These are phyloP conservation scores for Paramecium biaurelia DNA, from an alignment of 73 alveolate species.

Conservation along the genomic window DNA sequence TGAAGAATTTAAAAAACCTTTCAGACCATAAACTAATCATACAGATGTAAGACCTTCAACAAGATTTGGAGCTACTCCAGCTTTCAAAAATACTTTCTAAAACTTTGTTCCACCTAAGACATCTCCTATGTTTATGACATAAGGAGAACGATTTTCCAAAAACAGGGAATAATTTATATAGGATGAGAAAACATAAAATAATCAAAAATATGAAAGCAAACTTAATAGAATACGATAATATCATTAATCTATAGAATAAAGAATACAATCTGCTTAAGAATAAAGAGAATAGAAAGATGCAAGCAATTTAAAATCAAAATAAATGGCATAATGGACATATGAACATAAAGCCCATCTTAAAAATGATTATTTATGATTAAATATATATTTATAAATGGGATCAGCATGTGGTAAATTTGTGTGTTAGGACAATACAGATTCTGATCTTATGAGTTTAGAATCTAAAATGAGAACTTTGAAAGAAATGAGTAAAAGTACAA, in stretches of 20 bases:
- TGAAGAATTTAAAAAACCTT: constrained; percentile 49
- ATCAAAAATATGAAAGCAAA: neutral
- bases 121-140: constrained; percentile 47
- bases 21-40: constrained; percentile 53
- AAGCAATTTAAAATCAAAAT: constrained; percentile 52
- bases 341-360: constrained; percentile 58
- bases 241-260: constrained; percentile 2
- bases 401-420: neutral
- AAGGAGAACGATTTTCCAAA: constrained; percentile 34
- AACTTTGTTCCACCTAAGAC: constrained; percentile 45
- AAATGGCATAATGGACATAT: constrained; percentile 62
- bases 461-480: neutral
- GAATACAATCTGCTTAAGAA: neutral
- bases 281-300: constrained; percentile 8
- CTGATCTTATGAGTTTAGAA: neutral
- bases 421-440: neutral
- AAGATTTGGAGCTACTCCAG: constrained; percentile 72
- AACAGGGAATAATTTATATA: neutral
- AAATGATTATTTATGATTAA: constrained; percentile 53
- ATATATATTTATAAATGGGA: neutral
- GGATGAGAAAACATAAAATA: neutral
- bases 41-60: constrained; percentile 41
- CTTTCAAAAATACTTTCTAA: constrained; percentile 56
- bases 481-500: neutral
- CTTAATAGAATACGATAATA: constrained; percentile 30